Conservation (phyloP, 2,329 filamentous ascomycete genomes). For the Pseudogymnoascus sp. region DNA sequence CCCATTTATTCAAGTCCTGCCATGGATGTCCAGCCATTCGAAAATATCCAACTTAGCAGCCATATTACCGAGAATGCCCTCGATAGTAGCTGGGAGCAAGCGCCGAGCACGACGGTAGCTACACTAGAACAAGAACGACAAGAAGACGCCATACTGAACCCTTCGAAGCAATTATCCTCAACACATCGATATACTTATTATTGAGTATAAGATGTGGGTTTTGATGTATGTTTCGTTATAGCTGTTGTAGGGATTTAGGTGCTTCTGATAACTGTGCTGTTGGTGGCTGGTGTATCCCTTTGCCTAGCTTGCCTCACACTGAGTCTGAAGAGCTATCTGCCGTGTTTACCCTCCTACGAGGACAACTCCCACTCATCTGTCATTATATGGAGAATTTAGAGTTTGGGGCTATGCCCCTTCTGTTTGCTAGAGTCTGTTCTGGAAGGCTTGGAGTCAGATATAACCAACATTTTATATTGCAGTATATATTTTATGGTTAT, state of each 20-base stretch:
- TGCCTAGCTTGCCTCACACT: conserved; percentile 15
- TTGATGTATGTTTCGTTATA: not conserved
- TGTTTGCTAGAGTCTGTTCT: not conserved
- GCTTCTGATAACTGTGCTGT: not conserved
- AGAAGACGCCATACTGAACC: not conserved
- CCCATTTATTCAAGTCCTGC: not conserved
- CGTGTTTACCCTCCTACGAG: conserved; percentile 20
- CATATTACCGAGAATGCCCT: not conserved
- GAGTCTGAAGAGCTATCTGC: conserved; percentile 20
- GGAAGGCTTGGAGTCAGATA: not conserved
- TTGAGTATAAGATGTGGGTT: not conserved
- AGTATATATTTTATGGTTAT: not conserved
- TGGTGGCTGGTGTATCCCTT: not conserved
- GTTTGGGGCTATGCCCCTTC: conserved; percentile 10
- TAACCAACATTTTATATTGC: not conserved
- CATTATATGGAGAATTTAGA: conserved; percentile 14
- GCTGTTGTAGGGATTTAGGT: not conserved
- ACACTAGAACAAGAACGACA: not conserved
- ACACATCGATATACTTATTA: not conserved
- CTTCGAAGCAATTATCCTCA: not conserved
- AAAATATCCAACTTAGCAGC: not conserved
- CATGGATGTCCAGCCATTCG: not conserved
- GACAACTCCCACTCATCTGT: conserved; percentile 18
- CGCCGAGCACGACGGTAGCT: not conserved
- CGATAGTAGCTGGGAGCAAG: not conserved